These are phyloP conservation scores for Pythium chondricola DNA, from an alignment of 352 stramenopile genomes.

Conservation along the genomic window DNA sequence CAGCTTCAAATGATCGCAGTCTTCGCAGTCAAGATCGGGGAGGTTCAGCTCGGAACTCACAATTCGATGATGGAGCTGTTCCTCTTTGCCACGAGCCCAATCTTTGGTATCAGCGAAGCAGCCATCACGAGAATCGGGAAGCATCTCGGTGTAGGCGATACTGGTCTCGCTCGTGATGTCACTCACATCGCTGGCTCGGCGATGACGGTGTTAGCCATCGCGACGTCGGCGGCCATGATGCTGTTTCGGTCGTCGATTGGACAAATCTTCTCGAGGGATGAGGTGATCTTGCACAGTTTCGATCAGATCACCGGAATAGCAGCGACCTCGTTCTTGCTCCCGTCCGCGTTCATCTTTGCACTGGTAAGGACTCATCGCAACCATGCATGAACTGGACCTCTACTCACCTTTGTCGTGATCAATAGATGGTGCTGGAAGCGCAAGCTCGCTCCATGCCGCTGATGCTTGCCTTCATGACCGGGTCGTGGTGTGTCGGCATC, in stretches of 20 bases:
- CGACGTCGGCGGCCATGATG: conserved; percentile 44
- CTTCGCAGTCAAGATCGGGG: conserved; percentile 59
- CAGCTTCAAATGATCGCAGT: conserved; percentile 77
- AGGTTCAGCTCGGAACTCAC: conserved; percentile 70
- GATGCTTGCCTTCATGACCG: conserved; percentile 49
- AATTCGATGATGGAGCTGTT: conserved; percentile 86
- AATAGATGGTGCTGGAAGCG: conserved; percentile 55
- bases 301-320: conserved; percentile 50
- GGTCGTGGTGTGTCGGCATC: conserved; percentile 72
- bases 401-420: background rate
- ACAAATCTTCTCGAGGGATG: conserved; percentile 58
- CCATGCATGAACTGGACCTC: background rate
- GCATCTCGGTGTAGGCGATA: conserved; percentile 48
- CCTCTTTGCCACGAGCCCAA: conserved; percentile 81
- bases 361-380: conserved; percentile 25
- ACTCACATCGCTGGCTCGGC: conserved; percentile 43
- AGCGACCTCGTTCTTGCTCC: conserved; percentile 48
- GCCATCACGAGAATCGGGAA: conserved; percentile 57
- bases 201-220: conserved; percentile 28
- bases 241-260: conserved; percentile 34
- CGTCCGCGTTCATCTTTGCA: conserved; percentile 71
- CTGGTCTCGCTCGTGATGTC: conserved; percentile 29
- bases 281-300: conserved; percentile 43
- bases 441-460: conserved; percentile 47
- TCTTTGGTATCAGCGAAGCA: conserved; percentile 57